Evolutionary conservation across 352 stramenopile genomes (phyloP), one percentile per base, ranked within the genome.

Genomic region (Phytophthora foliorum): DNA sequence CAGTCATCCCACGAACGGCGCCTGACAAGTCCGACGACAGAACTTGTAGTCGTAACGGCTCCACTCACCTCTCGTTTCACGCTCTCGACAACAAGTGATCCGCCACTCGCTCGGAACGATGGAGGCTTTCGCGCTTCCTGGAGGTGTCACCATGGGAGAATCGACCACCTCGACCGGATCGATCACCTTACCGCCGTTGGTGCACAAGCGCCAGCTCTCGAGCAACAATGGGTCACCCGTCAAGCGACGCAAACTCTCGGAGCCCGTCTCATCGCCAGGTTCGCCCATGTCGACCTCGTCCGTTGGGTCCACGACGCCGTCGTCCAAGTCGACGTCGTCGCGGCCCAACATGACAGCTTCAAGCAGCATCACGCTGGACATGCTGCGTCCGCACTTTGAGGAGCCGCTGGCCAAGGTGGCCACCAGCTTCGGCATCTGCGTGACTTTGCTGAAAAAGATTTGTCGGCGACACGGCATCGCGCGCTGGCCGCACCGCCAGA

Each of bases 401-500:
- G 83, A 93, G 67, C 89, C 89, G 16, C 65, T 96, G 38, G 86
- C 84, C 25, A 85, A 93, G 51, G 87, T 96, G 38, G 87, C 87
- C 1, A 78, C 90, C 57, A 58, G 51, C 27, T 94, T 96, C 59
- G 84, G 89, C 17, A 94, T 96, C 64, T 95, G 89, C 52, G 84
- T 92, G 16, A 96, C 89, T 25, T 65, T 96, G 24, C 75, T 96
- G 13, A 96, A 95, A 78, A 95, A 95, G 54, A 93, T 94, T 59
- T 96, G 89, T 65, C 77, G 89, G 24, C 84, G 88, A 50, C 81
- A 93, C 45, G 84, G 87, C 24, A 90, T 96, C 50, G 80, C 85
- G 1, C 86, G 87, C 14, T 96, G 89, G 89, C 89, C 89, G 21
- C 86, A 95, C 65, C 87, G 89, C 17, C 87, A 94, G 71, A 95